phyloP scores from a whole-genome alignment of 2,329 filamentous ascomycete genomes.

The Setomelanomma holmii region DNA sequence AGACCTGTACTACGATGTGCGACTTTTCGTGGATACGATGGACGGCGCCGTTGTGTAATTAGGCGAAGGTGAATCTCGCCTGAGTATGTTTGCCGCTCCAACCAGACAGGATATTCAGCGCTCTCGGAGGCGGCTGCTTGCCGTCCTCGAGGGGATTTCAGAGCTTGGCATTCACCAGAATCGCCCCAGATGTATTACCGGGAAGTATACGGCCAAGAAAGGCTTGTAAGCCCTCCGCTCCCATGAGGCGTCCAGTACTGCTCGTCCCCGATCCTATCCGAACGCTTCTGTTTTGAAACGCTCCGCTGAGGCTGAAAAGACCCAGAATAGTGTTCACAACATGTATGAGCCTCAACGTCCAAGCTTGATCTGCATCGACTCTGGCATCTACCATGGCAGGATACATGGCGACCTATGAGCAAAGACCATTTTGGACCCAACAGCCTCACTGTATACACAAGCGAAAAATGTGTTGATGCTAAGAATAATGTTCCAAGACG shows the following conservation, averaged over 20 bases:
- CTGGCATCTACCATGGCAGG: neutral
- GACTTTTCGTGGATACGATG: too few species aligned
- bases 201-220: neutral
- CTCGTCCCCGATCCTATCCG: neutral
- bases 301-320: neutral
- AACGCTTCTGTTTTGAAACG: neutral
- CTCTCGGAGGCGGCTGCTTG: too few species aligned
- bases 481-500: neutral
- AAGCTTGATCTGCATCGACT: neutral
- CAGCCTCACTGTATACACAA: neutral
- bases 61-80: too few species aligned
- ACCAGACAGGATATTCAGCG: too few species aligned
- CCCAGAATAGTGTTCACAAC: neutral
- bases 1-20: too few species aligned
- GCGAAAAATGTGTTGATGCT: neutral
- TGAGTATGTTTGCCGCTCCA: too few species aligned
- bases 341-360: neutral
- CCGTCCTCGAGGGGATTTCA: too few species aligned
- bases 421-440: neutral
- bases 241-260: neutral
- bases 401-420: neutral
- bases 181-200: neutral
- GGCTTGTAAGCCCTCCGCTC: neutral
- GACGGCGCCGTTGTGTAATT: too few species aligned
- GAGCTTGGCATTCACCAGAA: neutral